phyloP scores from a whole-genome alignment of 2,329 filamentous ascomycete species.

The Neonectria coccinea region DNA sequence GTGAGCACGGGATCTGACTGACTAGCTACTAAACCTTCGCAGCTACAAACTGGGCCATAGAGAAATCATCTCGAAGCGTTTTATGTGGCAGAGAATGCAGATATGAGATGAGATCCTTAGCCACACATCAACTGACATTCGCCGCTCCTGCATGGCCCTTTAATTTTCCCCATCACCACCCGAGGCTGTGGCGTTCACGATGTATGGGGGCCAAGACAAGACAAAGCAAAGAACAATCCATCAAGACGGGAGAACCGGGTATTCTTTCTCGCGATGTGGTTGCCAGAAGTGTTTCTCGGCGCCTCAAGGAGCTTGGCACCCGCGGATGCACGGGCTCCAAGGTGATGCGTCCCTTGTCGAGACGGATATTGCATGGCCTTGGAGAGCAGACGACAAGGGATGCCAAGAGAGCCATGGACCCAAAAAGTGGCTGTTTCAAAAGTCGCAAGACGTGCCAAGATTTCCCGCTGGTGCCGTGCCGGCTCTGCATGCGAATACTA shows the following conservation, averaged over 20 bases:
- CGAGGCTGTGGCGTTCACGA: neutral
- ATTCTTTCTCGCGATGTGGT: neutral
- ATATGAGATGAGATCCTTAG: neutral
- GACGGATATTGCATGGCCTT: slow-evolving; percentile 5
- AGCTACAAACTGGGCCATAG: neutral
- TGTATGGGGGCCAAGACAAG: neutral
- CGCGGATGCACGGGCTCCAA: neutral
- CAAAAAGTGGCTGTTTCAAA: neutral
- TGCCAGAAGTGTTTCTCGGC: neutral
- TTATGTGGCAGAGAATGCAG: neutral
- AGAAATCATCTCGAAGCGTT: neutral
- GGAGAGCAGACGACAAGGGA: neutral
- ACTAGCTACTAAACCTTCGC: neutral
- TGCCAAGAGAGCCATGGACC: neutral
- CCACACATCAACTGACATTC: neutral
- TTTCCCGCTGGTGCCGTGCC: neutral
- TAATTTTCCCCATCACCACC: slow-evolving; percentile 5
- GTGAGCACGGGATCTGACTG: neutral
- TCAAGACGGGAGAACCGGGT: neutral
- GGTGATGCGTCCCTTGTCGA: neutral
- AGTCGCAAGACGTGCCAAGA: neutral
- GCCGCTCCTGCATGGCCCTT: slow-evolving; percentile 5
- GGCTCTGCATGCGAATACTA: neutral
- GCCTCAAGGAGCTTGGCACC: neutral
- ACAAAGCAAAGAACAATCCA: neutral